Evolutionary conservation across 345 rosid genomes (phyloP).

Genomic region (Excoecaria agallocha): DNA sequence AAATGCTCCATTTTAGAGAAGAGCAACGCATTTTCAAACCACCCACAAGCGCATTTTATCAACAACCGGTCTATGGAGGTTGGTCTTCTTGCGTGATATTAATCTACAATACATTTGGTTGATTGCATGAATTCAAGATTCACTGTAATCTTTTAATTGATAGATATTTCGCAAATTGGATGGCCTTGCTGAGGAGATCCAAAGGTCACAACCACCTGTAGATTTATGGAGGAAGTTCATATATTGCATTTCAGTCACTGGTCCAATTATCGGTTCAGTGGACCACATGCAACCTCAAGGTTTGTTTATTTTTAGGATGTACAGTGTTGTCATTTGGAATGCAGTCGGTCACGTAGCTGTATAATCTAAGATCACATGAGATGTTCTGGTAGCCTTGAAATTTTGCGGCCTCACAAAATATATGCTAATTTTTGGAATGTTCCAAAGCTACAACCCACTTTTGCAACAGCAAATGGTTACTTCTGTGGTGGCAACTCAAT

Average conservation of each 20-base stretch:
- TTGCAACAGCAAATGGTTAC: no score
- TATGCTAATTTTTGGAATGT: not conserved
- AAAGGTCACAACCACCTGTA: slow-evolving; percentile 77
- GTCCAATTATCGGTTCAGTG: slow-evolving; percentile 80
- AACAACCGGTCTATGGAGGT: slow-evolving; percentile 99
- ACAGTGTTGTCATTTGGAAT: not conserved
- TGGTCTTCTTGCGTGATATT: slow-evolving; percentile 8
- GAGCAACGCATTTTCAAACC: slow-evolving; percentile 56
- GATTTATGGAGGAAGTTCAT: slow-evolving; percentile 90
- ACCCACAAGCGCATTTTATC: slow-evolving; percentile 96
- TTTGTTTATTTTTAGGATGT: slow-evolving; percentile 22
- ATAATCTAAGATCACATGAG: not conserved
- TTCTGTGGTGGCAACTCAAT: no score
- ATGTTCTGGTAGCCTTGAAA: not conserved
- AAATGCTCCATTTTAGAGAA: slow-evolving; percentile 77
- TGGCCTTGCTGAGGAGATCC: slow-evolving; percentile 85
- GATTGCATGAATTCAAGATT: slow-evolving; percentile 8
- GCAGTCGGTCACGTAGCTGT: not conserved
- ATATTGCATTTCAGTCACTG: slow-evolving; percentile 84
- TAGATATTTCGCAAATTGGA: slow-evolving; percentile 77
- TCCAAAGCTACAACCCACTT: not conserved
- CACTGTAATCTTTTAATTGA: slow-evolving; percentile 7
- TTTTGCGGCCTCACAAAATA: not conserved
- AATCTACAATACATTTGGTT: not conserved
- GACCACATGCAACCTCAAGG: slow-evolving; percentile 99